These are phyloP conservation scores for Scutellaria galericulata DNA, from an alignment of 257 asterid genomes.

Conservation along the genomic window DNA sequence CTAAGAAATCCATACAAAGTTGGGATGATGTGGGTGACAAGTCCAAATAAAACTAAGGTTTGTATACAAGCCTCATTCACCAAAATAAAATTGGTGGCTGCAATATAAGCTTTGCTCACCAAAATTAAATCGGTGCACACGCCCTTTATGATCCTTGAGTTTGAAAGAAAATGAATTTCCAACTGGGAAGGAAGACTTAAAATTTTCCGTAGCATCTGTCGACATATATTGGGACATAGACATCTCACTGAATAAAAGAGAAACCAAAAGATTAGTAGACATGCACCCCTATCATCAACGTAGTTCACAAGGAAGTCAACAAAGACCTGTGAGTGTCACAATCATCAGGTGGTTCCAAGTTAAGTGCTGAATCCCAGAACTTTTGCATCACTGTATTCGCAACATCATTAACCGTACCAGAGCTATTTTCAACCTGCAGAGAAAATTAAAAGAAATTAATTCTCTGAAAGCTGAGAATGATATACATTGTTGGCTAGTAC, in stretches of 20 bases:
- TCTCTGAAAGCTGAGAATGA: slow-evolving; percentile 25
- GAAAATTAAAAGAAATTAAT: slow-evolving; percentile 13
- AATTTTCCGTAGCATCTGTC: slow-evolving; percentile 66
- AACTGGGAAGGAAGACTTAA: slow-evolving; percentile 76
- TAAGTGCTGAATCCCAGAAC: slow-evolving; percentile 97
- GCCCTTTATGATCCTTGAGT: slow-evolving; percentile 79
- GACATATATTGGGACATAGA: slow-evolving; percentile 73
- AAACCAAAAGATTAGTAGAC: slow-evolving; percentile 32
- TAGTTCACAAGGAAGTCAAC: slow-evolving; percentile 22
- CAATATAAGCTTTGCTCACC: slow-evolving; percentile 55
- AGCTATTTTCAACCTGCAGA: slow-evolving; percentile 77
- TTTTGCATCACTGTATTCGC: slow-evolving; percentile 93
- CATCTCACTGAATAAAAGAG: slow-evolving; percentile 71
- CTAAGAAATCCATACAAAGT: neutral
- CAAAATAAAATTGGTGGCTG: slow-evolving; percentile 74
- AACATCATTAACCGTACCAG: slow-evolving; percentile 74
- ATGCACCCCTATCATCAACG: slow-evolving; percentile 23
- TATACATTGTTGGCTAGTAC: slow-evolving; percentile 9
- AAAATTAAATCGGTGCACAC: slow-evolving; percentile 81
- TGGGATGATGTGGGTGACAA: neutral
- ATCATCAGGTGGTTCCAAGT: slow-evolving; percentile 85
- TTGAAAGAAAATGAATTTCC: slow-evolving; percentile 86
- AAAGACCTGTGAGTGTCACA: slow-evolving; percentile 77
- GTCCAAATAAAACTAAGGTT: neutral
- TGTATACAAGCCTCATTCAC: slow-evolving; percentile 49